phyloP scores from a whole-genome alignment of 1,284 basidiomycete genomes.

The Trametes hirsuta region DNA sequence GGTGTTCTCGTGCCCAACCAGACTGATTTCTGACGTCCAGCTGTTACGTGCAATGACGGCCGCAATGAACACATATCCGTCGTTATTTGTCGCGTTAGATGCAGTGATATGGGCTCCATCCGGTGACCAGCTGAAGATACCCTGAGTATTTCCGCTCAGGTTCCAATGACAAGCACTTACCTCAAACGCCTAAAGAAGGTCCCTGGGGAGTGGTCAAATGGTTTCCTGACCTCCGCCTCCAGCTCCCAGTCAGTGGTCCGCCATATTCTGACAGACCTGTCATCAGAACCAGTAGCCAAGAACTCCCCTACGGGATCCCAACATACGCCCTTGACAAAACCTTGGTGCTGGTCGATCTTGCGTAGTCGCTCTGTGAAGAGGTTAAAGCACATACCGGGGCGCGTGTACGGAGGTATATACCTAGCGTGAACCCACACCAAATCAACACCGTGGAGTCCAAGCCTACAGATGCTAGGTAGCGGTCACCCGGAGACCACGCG shows the following conservation, averaged over 20 bases:
- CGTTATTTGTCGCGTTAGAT: slow-evolving; percentile 95
- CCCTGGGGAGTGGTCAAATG: slow-evolving; percentile 92
- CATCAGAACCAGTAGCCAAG: slow-evolving; percentile 96
- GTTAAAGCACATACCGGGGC: neutral
- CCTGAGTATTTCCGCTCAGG: neutral
- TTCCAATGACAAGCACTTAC: slow-evolving; percentile 42
- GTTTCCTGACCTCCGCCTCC: slow-evolving; percentile 84
- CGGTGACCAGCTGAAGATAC: slow-evolving; percentile 84
- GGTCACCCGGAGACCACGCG: slow-evolving; percentile 92
- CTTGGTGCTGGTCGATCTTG: slow-evolving; percentile 88
- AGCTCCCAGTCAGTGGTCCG: slow-evolving; percentile 90
- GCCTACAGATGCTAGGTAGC: slow-evolving; percentile 93
- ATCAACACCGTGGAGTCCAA: slow-evolving; percentile 91
- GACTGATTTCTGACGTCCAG: slow-evolving; percentile 89
- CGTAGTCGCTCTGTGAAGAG: slow-evolving; percentile 64
- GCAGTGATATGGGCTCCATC: slow-evolving; percentile 98
- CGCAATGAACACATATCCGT: slow-evolving; percentile 96
- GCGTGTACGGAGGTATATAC: slow-evolving; percentile 33
- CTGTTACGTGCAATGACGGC: slow-evolving; percentile 88
- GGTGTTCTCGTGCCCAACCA: slow-evolving; percentile 97
- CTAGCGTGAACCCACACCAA: slow-evolving; percentile 90
- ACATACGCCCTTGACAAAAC: slow-evolving; percentile 98
- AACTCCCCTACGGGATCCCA: slow-evolving; percentile 98
- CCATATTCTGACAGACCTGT: slow-evolving; percentile 97
- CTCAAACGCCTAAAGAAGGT: slow-evolving; percentile 94